Percentiles rank a stretch among this genome's conserved stretches.
Conservation (phyloP, 169 alveolate species). For the Plasmodium knowlesi region DNA sequence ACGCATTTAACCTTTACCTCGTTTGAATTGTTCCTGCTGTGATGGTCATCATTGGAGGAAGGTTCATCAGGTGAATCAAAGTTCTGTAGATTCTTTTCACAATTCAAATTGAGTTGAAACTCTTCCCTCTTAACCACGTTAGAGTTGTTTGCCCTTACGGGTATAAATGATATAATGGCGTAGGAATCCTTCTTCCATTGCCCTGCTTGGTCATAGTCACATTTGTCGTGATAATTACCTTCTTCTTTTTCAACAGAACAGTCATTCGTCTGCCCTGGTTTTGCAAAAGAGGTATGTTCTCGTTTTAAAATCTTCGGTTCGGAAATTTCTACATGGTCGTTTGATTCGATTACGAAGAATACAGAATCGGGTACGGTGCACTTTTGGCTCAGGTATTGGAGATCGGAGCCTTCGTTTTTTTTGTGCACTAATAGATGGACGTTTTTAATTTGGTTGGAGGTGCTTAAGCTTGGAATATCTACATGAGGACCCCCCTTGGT, state of each 20-base stretch:
- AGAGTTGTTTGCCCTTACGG: conserved; percentile 1
- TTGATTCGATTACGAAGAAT: conserved; percentile 19
- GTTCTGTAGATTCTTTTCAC: not conserved
- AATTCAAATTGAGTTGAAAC: not conserved
- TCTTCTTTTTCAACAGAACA: not conserved
- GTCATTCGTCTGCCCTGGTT: not conserved
- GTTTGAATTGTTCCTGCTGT: too few species aligned
- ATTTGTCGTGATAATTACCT: not conserved
- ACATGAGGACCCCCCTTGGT: not conserved
- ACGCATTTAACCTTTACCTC: conserved; percentile 28
- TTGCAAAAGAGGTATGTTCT: not conserved
- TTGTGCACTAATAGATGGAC: not conserved
- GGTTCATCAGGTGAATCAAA: not conserved
- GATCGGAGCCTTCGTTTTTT: not conserved
- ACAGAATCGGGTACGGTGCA: conserved; percentile 9
- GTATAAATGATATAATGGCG: conserved; percentile 61
- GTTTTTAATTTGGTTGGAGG: not conserved
- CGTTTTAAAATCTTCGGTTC: not conserved
- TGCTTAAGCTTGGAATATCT: not conserved
- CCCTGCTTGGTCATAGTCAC: not conserved
- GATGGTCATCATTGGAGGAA: too few species aligned
- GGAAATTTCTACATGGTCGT: conserved; percentile 1
- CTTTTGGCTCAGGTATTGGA: not conserved
- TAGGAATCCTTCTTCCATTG: not conserved
- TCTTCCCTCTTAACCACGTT: not conserved